phyloP scores from a whole-genome alignment of 441 rosid species.

The Erysimum cheiri region DNA sequence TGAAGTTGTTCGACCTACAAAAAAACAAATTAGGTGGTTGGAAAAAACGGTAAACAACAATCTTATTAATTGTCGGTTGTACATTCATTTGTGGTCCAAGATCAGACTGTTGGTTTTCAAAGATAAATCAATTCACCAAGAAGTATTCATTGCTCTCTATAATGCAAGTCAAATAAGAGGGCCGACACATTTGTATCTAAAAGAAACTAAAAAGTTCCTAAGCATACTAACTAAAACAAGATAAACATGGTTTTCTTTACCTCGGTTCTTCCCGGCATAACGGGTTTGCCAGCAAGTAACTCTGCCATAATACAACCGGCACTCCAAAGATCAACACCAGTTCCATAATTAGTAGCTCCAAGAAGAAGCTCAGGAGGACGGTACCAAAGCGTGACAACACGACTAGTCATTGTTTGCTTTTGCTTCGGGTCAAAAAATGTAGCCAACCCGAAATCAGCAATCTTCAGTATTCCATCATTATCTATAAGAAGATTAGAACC shows the following conservation, averaged over 20 bases:
- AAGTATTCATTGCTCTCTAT: slow-evolving; percentile 17
- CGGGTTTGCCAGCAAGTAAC: slow-evolving; percentile 86
- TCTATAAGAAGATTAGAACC: slow-evolving; percentile 88
- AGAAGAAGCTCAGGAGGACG: slow-evolving; percentile 95
- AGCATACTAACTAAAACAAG: neutral
- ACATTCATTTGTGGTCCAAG: slow-evolving; percentile 27
- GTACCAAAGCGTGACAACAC: slow-evolving; percentile 96
- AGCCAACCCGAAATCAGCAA: slow-evolving; percentile 94
- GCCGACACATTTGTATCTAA: slow-evolving; percentile 24
- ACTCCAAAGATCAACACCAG: slow-evolving; percentile 94
- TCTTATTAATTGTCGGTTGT: neutral
- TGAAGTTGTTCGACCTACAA: slow-evolving; percentile 94
- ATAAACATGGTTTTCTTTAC: slow-evolving; percentile 45
- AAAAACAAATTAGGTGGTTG: slow-evolving; percentile 25
- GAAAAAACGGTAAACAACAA: neutral
- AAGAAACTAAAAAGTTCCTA: neutral
- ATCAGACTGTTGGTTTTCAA: slow-evolving; percentile 15
- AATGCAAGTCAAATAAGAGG: slow-evolving; percentile 7
- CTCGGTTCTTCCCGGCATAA: slow-evolving; percentile 94
- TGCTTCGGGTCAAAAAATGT: slow-evolving; percentile 68
- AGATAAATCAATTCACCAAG: slow-evolving; percentile 23
- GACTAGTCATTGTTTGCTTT: slow-evolving; percentile 80
- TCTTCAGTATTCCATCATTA: slow-evolving; percentile 75
- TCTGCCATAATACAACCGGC: slow-evolving; percentile 97
- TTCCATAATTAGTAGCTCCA: slow-evolving; percentile 77